Base-by-base conservation (phyloP, 1,284 basidiomycete genomes). In the Sanghuangporus baumii region DNA sequence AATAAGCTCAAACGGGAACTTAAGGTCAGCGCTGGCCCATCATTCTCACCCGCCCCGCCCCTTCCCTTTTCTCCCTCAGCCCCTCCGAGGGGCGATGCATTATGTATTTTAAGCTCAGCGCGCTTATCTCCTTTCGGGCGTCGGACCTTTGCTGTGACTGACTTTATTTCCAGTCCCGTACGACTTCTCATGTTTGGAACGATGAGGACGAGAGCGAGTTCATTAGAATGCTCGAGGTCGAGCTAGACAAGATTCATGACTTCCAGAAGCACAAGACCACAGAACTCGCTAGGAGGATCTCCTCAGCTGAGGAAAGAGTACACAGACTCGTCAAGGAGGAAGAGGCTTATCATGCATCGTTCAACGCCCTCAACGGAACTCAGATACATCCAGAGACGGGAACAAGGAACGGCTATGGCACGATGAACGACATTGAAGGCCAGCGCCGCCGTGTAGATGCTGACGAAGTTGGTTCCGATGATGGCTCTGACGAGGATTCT, bases 241-340 rank as follows among this genome's bases (percentile, higher is more conserved):
- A 99, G 77, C 82, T 99, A 52, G 93, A 96, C 72, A 99, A 99
- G 80, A 91, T 98, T 62, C 92, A 98, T 71, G 88, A 89, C 71
- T 99, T 99, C 74, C 97, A 99, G 73, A 93, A 89, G 71, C 78
- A 82, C 54, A 99, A 98, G 92, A 93, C 94, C 11, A 82, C 86
- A 16, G 94, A 97, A 72, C 82, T 97, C 41, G 85, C 91, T 18
- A 78, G 78, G 9, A 86, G 92, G 58, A 96, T 98, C 63, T 81
- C 83, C 58, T 84, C 87, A 50, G 91, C 94, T 16, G 93, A 96
- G 72, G 83, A 81, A 62, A 84, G 88, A 63, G 91, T 96, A 26
- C 84, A 88, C 67, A 81, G 81, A 11, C 83, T 96, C 54, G 93
- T 97, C 26, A 77, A 78, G 3, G 82, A 87, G 55, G 84, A 87